phyloP scores from a whole-genome alignment of 768 basidiomycete species.

The Tulasnella sp. region DNA sequence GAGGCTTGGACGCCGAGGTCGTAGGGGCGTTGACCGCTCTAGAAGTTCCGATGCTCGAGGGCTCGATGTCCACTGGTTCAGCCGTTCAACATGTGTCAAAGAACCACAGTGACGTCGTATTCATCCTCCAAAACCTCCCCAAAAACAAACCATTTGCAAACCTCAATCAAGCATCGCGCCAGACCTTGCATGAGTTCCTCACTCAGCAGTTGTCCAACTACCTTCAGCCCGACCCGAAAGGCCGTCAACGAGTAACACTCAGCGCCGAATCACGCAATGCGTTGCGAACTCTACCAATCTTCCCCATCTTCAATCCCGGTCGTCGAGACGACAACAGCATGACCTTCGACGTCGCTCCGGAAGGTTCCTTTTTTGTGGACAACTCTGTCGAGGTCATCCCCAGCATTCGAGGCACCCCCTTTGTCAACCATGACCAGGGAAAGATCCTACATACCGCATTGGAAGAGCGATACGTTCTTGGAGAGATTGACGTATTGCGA shows the following conservation, averaged over 20 bases:
- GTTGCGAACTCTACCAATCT: not conserved
- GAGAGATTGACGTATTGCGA: not conserved
- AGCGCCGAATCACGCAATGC: not conserved
- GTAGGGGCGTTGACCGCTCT: not conserved
- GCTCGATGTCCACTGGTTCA: not conserved
- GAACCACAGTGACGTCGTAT: not conserved
- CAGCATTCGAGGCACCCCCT: not conserved
- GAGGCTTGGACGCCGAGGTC: not conserved
- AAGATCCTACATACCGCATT: not conserved
- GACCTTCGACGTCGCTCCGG: not conserved
- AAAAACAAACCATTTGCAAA: not conserved
- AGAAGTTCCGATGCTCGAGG: not conserved
- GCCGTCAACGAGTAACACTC: not conserved
- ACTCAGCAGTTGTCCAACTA: not conserved
- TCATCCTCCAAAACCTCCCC: not conserved
- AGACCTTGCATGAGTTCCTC: not conserved
- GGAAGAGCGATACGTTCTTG: not conserved
- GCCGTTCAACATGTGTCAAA: not conserved
- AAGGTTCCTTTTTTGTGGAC: not conserved
- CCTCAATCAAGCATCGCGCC: not conserved
- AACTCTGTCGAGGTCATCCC: not conserved
- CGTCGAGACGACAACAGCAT: not conserved
- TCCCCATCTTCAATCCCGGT: not conserved
- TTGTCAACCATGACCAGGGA: not conserved
- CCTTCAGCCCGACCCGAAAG: not conserved